A percentile compares a stretch with the other conserved stretches of the same genome.
Evolutionary conservation across 2,329 filamentous ascomycete species (phyloP).

Genomic region (Fusarium sp.): DNA sequence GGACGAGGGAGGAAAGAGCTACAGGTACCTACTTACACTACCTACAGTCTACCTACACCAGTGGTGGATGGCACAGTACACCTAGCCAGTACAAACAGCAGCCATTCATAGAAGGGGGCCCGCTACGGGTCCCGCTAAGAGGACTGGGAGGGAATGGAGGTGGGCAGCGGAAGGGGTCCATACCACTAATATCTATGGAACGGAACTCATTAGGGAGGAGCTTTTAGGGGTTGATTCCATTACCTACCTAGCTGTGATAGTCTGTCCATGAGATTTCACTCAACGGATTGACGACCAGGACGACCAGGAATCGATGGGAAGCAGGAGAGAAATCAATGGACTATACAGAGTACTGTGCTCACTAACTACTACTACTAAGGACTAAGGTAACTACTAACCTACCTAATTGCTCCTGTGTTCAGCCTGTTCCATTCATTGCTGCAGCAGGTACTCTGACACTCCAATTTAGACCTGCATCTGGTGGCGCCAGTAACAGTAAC

Average conservation of each 20-base stretch:
- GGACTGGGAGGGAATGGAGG: slow-evolving; percentile 15
- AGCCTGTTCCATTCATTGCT: not conserved
- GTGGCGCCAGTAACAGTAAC: slow-evolving; percentile 19
- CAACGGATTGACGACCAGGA: not conserved
- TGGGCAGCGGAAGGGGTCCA: slow-evolving; percentile 23
- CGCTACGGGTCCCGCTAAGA: slow-evolving; percentile 40
- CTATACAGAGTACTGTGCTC: not conserved
- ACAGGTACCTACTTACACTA: not conserved
- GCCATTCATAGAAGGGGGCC: slow-evolving; percentile 15
- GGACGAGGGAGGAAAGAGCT: slow-evolving; percentile 36
- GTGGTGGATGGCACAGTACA: not conserved
- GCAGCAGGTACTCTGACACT: not conserved
- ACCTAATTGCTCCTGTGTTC: not conserved
- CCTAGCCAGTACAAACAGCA: not conserved
- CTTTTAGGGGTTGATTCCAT: not conserved
- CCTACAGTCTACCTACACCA: not conserved
- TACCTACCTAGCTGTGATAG: not conserved
- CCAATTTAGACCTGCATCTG: slow-evolving; percentile 25
- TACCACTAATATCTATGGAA: slow-evolving; percentile 3
- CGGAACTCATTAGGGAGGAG: too few species aligned
- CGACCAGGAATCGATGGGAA: too few species aligned
- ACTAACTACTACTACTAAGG: not conserved
- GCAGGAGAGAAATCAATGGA: not conserved
- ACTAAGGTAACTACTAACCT: too few species aligned
- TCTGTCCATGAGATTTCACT: not conserved